phyloP scores from a whole-genome alignment of 2,329 filamentous ascomycete species.

The Aspergillus terreus region DNA sequence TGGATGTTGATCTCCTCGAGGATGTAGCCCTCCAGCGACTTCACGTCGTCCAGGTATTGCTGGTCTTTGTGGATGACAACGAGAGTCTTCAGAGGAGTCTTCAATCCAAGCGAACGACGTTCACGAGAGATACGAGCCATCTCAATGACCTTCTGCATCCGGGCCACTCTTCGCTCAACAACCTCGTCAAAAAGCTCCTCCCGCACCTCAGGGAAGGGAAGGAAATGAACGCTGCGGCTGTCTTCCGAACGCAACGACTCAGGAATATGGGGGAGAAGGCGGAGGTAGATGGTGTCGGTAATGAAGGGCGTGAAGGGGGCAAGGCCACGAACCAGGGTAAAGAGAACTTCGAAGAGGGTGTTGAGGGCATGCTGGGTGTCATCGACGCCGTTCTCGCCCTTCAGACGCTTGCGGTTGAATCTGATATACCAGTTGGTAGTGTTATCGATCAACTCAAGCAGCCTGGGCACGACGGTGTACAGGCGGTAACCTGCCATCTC shows the following conservation, averaged over 20 bases:
- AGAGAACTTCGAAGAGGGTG: slow-evolving; percentile 89
- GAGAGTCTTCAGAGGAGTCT: slow-evolving; percentile 85
- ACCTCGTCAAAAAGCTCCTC: slow-evolving; percentile 82
- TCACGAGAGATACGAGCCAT: slow-evolving; percentile 83
- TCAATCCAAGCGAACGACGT: slow-evolving; percentile 76
- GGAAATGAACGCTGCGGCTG: slow-evolving; percentile 83
- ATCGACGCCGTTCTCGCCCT: slow-evolving; percentile 80
- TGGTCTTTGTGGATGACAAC: slow-evolving; percentile 82
- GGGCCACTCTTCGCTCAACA: slow-evolving; percentile 78
- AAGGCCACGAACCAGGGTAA: slow-evolving; percentile 79
- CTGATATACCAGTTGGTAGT: slow-evolving; percentile 99
- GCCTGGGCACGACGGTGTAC: slow-evolving; percentile 86
- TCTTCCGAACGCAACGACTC: slow-evolving; percentile 67
- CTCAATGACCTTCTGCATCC: slow-evolving; percentile 96
- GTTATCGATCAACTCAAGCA: slow-evolving; percentile 83
- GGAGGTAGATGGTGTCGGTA: slow-evolving; percentile 88
- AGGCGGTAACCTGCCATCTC: slow-evolving; percentile 81
- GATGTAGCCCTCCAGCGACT: slow-evolving; percentile 82
- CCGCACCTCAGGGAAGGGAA: slow-evolving; percentile 82
- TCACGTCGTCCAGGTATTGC: slow-evolving; percentile 81
- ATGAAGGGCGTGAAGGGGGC: slow-evolving; percentile 96
- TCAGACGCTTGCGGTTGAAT: slow-evolving; percentile 86
- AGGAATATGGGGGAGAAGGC: slow-evolving; percentile 77
- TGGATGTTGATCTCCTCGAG: slow-evolving; percentile 87
- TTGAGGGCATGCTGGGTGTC: slow-evolving; percentile 91